Base-by-base conservation (phyloP, 2,329 filamentous ascomycete genomes). In the Onygenales sp. region DNA sequence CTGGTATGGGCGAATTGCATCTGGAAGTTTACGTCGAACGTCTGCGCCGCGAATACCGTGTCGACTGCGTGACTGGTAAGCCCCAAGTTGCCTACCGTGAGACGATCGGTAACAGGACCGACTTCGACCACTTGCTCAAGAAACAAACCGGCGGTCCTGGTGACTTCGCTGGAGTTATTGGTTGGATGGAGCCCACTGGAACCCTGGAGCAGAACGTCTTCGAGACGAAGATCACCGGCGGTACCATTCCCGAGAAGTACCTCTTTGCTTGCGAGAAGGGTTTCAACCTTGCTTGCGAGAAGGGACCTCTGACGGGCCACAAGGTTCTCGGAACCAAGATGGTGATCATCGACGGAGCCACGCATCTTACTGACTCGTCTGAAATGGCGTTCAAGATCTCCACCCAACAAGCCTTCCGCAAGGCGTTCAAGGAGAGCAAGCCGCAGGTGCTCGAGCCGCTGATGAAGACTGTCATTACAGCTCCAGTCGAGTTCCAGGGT, bases 401-500 rank as follows among this genome's bases (percentile, higher is more conserved):
- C 10, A 95, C 93, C 2, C 89, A 95, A 71, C 88, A 95, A 77
- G 93, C 93, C 31, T 98, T 98, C 84, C 84, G 87, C 62, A 95
- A 96, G 74, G 87, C 89, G 14, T 97, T 98, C 75, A 77, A 80
- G 56, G 83, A 87, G 10, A 88, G 86, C 36, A 81, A 84, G 51
- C 91, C 92, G 2, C 82, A 88, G 63, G 85, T 98, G 8, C 82
- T 98, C 37, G 93, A 98, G 73, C 93, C 93, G 4, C 75, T 98
- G 52, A 98, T 98, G 93, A 97, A 96, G 80, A 96, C 90, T 0
- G 91, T 90, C 56, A 90, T 98, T 64, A 95, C 90, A 34, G 91
- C 93, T 0, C 93, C 93, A 46, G 89, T 87, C 65, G 93, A 98
- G 77, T 98, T 97, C 78, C 93, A 98, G 74, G 93, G 93, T 67